Conservation (phyloP, 768 basidiomycete genomes). For the Trametes cinnabarina region DNA sequence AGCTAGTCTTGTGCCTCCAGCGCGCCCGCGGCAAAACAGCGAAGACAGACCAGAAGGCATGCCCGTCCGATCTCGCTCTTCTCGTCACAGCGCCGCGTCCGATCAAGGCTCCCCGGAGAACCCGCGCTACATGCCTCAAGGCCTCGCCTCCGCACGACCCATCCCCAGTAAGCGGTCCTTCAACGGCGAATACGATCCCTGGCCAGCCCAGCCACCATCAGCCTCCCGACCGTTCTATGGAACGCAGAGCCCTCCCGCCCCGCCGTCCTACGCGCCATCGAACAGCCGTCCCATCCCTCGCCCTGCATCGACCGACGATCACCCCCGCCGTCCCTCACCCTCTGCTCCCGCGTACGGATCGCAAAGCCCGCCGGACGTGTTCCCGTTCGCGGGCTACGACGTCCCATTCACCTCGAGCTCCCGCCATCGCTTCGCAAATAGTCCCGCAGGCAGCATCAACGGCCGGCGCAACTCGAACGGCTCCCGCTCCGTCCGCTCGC, state of each 20-base stretch:
- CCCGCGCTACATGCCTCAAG: constrained; percentile 4
- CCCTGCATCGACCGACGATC: constrained; percentile 8
- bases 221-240: background rate
- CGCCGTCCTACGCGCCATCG: background rate
- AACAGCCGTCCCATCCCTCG: constrained; percentile 14
- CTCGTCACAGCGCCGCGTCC: constrained; percentile 12
- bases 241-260: constrained; percentile 6
- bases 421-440: background rate
- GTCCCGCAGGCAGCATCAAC: background rate
- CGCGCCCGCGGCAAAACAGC: constrained; percentile 5
- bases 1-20: background rate
- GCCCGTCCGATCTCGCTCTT: constrained; percentile 10
- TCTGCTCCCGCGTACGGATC: constrained; percentile 12
- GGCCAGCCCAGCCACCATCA: constrained; percentile 6
- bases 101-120: constrained; percentile 20
- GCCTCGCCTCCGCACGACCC: constrained; percentile 10
- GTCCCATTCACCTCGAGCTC: constrained; percentile 7
- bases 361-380: constrained; percentile 12
- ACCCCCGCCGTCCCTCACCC: constrained; percentile 9
- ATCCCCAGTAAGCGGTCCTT: constrained; percentile 16
- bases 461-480: constrained; percentile 25
- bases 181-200: constrained; percentile 6
- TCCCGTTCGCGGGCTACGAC: constrained; percentile 14
- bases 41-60: constrained; percentile 15
- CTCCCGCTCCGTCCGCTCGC: constrained; percentile 25